phyloP scores from a whole-genome alignment of 2,329 filamentous ascomycete species.

The Claviceps sp. region DNA sequence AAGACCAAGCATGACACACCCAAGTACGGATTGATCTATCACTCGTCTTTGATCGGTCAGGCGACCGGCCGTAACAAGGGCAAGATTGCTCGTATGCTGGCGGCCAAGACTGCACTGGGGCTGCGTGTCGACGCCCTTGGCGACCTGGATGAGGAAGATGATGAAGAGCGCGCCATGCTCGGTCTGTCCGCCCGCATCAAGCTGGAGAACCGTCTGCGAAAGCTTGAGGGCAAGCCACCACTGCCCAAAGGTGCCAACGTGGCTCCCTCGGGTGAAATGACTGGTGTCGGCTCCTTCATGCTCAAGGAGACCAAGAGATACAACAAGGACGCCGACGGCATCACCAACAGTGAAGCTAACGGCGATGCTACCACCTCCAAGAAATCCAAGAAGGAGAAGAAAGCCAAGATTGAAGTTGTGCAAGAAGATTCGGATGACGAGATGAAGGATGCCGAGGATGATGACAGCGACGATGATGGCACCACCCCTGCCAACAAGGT shows the following conservation, averaged over 20 bases:
- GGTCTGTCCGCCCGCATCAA: slow-evolving; percentile 60
- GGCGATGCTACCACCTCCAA: slow-evolving; percentile 25
- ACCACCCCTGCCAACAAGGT: slow-evolving; percentile 22
- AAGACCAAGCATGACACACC: slow-evolving; percentile 99
- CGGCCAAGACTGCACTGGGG: slow-evolving; percentile 85
- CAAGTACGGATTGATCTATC: slow-evolving; percentile 93
- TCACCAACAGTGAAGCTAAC: slow-evolving; percentile 43
- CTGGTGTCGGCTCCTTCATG: slow-evolving; percentile 65
- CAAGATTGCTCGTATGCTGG: slow-evolving; percentile 94
- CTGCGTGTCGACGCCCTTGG: slow-evolving; percentile 74
- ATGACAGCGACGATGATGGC: slow-evolving; percentile 22
- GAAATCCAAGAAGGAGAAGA: slow-evolving; percentile 29
- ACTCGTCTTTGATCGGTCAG: slow-evolving; percentile 88
- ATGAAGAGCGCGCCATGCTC: slow-evolving; percentile 76
- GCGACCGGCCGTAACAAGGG: slow-evolving; percentile 98
- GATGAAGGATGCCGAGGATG: slow-evolving; percentile 31
- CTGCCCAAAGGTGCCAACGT: slow-evolving; percentile 63
- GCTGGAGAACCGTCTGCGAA: slow-evolving; percentile 63
- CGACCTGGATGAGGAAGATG: slow-evolving; percentile 53
- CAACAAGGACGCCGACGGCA: slow-evolving; percentile 83
- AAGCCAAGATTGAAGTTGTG: slow-evolving; percentile 28
- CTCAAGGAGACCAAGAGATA: slow-evolving; percentile 90
- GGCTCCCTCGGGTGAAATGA: slow-evolving; percentile 55
- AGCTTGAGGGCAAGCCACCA: slow-evolving; percentile 81
- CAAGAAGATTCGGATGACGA: slow-evolving; percentile 29